These are phyloP conservation scores for Sordariomycetes sp. DNA, from an alignment of 2,329 filamentous ascomycete genomes.

Conservation along the genomic window DNA sequence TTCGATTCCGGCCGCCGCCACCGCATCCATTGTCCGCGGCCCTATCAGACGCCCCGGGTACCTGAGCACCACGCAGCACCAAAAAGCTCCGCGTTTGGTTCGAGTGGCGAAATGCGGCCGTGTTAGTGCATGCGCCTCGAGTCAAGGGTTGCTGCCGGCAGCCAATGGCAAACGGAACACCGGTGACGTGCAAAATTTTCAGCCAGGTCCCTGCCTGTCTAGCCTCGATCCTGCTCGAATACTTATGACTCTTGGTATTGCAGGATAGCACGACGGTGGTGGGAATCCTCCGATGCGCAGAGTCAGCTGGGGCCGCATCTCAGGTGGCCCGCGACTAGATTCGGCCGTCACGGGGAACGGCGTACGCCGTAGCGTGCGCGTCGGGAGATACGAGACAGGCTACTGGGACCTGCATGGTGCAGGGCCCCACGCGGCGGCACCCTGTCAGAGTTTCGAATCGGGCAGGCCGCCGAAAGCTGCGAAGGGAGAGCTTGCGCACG, in stretches of 20 bases:
- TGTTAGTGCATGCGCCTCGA: not conserved
- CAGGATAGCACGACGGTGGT: too few species aligned
- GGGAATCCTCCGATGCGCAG: too few species aligned
- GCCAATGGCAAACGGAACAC: not conserved
- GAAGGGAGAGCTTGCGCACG: too few species aligned
- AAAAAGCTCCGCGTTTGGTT: not conserved
- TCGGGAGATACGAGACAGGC: not conserved
- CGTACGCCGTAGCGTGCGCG: too few species aligned
- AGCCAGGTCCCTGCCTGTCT: too few species aligned
- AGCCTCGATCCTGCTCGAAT: too few species aligned
- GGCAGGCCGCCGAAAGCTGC: too few species aligned
- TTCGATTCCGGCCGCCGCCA: not conserved
- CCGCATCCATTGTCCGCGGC: not conserved
- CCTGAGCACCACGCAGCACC: not conserved
- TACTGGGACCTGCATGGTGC: not conserved
- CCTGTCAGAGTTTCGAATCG: not conserved
- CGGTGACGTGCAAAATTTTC: not conserved
- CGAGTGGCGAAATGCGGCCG: not conserved
- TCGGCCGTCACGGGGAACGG: not conserved
- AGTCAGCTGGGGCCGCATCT: not conserved
- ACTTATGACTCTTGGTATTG: too few species aligned
- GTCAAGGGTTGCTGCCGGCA: not conserved
- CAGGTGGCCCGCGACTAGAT: not conserved
- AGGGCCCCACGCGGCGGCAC: not conserved
- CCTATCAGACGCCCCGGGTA: not conserved